Evolutionary conservation across 306 rosid genomes (phyloP), one percentile per base, ranked within the genome.

Genomic region (Arachis hypogaea): DNA sequence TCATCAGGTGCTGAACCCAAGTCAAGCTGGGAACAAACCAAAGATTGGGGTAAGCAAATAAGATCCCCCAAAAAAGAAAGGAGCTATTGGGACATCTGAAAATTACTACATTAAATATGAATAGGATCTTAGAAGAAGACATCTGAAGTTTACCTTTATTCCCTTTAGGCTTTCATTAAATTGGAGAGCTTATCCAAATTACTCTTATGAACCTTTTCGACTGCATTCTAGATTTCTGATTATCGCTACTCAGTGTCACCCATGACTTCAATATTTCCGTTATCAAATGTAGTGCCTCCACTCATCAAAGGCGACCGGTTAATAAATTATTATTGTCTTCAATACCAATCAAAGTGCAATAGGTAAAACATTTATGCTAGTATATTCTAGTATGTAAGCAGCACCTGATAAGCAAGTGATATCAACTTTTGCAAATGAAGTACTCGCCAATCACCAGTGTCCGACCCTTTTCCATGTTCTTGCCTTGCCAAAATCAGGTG

Each of bases 341-440:
- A 14, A 51, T 57, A 66, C 57, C 8, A 80, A 47, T 42, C 10
- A 28, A 68, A 68, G 69, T 52, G 68, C 18, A 75, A 61, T 59
- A 29, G 76, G 46, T 66, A 74, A 70, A 56, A 73, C 18, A 16
- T 59, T 50, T 45, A 62, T 42, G 70, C 59, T 58, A 62, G 45
- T 57, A 69, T 43, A 73, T 43, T 75, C 68, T 74, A 51, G 36
- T 47, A 68, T 51, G 43, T 54, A 67, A 71, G 69, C 29, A 76
- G 84, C 67, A 94, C 98, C 98, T 94, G 98, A 82, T 94, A 94
- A 65, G 98, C 98, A 65, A 94, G 96, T 64, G 97, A 92, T 86
- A 91, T 91, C 78, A 94, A 84, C 84, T 94, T 97, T 84, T 94
- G 97, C 77, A 94, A 83, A 83, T 88, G 96, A 71, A 88, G 85